These are phyloP conservation scores for Rubus idaeus DNA, from an alignment of 306 rosid species.

Conservation along the genomic window DNA sequence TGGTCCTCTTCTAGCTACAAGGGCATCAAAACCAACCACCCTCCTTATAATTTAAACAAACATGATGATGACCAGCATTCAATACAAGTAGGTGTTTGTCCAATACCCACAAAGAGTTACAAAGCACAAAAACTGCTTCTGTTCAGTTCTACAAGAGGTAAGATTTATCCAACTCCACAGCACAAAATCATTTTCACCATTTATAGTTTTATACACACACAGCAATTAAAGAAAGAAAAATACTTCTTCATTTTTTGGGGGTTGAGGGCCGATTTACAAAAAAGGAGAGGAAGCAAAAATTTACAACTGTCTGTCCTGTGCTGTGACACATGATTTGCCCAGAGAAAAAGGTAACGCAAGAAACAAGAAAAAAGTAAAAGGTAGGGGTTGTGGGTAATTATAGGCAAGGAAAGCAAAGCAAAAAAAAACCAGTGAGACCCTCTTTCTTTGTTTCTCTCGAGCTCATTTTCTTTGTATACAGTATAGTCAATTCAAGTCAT, in stretches of 20 bases:
- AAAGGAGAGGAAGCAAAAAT: constrained; percentile 27
- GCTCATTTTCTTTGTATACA: neutral
- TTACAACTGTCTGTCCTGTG: constrained; percentile 43
- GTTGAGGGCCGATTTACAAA: constrained; percentile 13
- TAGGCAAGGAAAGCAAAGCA: constrained; percentile 37
- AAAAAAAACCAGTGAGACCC: constrained; percentile 2
- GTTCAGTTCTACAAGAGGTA: constrained; percentile 12
- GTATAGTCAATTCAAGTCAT: constrained; percentile 16
- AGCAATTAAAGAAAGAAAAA: neutral
- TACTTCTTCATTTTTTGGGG: neutral
- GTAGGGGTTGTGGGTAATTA: constrained; percentile 38
- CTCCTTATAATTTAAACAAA: constrained; percentile 6
- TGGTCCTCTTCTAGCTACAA: constrained; percentile 2
- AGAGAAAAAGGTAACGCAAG: constrained; percentile 49
- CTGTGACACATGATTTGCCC: constrained; percentile 54
- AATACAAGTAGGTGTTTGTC: constrained; percentile 25
- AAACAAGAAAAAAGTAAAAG: constrained; percentile 40
- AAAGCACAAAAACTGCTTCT: neutral
- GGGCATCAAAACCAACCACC: constrained; percentile 25
- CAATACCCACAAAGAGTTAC: neutral
- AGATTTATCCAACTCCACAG: neutral
- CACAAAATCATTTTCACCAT: neutral
- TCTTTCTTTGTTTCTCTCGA: constrained; percentile 20
- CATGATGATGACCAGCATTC: constrained; percentile 18
- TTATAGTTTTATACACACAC: neutral